Conservation (phyloP, 2,329 filamentous ascomycete genomes). For the Leptodontidium sp. region DNA sequence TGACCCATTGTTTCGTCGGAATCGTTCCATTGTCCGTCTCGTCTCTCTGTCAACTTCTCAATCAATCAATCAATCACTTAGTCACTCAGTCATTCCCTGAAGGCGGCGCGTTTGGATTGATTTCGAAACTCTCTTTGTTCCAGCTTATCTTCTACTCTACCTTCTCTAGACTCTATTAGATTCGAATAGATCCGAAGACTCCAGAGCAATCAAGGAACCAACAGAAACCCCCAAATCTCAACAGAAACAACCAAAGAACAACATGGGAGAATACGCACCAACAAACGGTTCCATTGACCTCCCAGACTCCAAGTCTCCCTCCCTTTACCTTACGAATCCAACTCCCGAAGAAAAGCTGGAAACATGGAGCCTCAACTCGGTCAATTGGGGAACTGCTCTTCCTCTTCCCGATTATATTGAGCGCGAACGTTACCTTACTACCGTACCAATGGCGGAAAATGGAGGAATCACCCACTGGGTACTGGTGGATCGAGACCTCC, state of each 20-base stretch:
- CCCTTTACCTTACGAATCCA: conserved; percentile 61
- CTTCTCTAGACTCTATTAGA: conserved; percentile 13
- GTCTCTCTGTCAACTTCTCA: background rate
- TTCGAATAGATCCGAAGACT: conserved; percentile 15
- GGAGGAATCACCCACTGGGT: conserved; percentile 69
- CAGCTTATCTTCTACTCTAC: conserved; percentile 11
- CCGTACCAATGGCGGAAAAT: conserved; percentile 63
- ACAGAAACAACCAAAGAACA: background rate
- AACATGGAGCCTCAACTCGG: conserved; percentile 64
- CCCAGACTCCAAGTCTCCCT: conserved; percentile 42
- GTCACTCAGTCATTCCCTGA: background rate
- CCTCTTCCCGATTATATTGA: conserved; percentile 62
- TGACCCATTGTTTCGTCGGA: conserved; percentile 25
- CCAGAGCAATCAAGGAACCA: conserved; percentile 2
- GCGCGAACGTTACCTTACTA: conserved; percentile 65
- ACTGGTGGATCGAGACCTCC: conserved; percentile 57
- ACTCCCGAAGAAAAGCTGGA: conserved; percentile 61
- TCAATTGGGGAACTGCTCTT: conserved; percentile 67
- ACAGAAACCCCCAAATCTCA: background rate
- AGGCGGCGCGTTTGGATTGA: conserved; percentile 9
- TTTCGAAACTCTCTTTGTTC: conserved; percentile 9
- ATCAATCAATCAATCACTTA: background rate
- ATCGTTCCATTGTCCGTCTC: conserved; percentile 17
- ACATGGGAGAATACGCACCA: conserved; percentile 33
- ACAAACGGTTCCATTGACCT: conserved; percentile 28